Base-by-base conservation (phyloP, 805 yeast genomes). In the Nakazawaea populi region DNA sequence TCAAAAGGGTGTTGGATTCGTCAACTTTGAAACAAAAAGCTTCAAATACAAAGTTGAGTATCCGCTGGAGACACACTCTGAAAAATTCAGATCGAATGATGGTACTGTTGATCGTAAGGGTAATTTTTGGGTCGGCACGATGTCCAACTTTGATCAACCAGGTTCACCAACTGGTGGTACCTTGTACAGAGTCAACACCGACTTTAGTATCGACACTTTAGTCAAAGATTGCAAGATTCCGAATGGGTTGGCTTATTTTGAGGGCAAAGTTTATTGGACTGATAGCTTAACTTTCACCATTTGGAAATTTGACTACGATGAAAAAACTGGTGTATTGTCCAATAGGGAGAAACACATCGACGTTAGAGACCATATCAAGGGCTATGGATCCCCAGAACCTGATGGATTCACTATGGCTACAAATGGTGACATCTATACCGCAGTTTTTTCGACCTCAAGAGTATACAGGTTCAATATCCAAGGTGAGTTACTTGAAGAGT, bases 41-140 rank as follows among this genome's bases (percentile, higher is more conserved):
- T 74, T 77, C 65, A 60, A 68, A 36, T 69, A 68, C 49, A 58
- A 70, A 38, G 59, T 63, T 7, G 46, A 67, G 30, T 83, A 66
- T 52, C 68, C 80, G 30, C 58, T 76, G 47, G 68, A 69, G 42
- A 69, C 71, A 52, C 63, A 59, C 44, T 60, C 64, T 46, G 60
- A 66, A 11, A 67, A 65, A 43, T 64, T 77, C 63, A 72, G 90
- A 59, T 85, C 94, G 41, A 90, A 90, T 60, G 97, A 90, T 62
- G 96, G 97, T 0, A 77, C 80, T 44, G 77, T 89, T 40, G 90
- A 88, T 53, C 85, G 87, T 4, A 70, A 79, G 60, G 96, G 96
- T 1, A 75, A 83, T 54, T 76, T 89, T 47, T 85, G 87, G 78
- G 80, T 87, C 46, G 96, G 97, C 1, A 73, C 91, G 24, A 90